Conservation (phyloP, 2,329 filamentous ascomycete species). For the Coleophoma cylindrospora region DNA sequence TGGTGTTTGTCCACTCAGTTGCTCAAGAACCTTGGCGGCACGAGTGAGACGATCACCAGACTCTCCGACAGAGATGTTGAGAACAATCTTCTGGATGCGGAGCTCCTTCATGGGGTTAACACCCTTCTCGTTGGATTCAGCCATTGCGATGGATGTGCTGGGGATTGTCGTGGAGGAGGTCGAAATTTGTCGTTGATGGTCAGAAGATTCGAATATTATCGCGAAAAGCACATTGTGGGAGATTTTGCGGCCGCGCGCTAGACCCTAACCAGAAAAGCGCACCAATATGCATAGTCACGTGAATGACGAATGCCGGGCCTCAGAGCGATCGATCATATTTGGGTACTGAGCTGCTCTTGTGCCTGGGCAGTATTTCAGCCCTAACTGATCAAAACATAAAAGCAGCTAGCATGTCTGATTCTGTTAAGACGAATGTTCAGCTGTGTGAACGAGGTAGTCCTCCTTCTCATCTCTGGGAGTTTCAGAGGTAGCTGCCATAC, state of each 20-base stretch:
- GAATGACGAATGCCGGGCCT: too few species aligned
- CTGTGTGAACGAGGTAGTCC: too few species aligned
- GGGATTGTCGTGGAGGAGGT: slow-evolving; percentile 9
- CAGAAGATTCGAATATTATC: slow-evolving; percentile 10
- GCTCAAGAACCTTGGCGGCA: slow-evolving; percentile 99
- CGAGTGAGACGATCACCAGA: slow-evolving; percentile 99
- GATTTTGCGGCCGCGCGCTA: neutral
- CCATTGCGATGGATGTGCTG: slow-evolving; percentile 32
- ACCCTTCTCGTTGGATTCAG: slow-evolving; percentile 72
- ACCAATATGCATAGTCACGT: too few species aligned
- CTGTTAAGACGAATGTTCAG: too few species aligned
- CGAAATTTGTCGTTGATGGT: slow-evolving; percentile 7
- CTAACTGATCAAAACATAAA: too few species aligned
- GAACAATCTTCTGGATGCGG: slow-evolving; percentile 98
- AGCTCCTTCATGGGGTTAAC: slow-evolving; percentile 99
- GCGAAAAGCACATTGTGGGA: slow-evolving; percentile 1
- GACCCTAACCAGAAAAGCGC: too few species aligned
- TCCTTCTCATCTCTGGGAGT: too few species aligned
- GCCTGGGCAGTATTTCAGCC: too few species aligned
- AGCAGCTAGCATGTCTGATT: too few species aligned
- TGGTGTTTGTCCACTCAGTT: slow-evolving; percentile 98
- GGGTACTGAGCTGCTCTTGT: too few species aligned
- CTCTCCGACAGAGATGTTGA: slow-evolving; percentile 99
- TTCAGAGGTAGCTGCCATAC: too few species aligned
- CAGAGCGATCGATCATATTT: too few species aligned